A percentile compares a stretch with the other conserved stretches of the same genome.
These are phyloP conservation scores for Pistacia integerrima DNA, from an alignment of 345 rosid genomes.

Conservation along the genomic window DNA sequence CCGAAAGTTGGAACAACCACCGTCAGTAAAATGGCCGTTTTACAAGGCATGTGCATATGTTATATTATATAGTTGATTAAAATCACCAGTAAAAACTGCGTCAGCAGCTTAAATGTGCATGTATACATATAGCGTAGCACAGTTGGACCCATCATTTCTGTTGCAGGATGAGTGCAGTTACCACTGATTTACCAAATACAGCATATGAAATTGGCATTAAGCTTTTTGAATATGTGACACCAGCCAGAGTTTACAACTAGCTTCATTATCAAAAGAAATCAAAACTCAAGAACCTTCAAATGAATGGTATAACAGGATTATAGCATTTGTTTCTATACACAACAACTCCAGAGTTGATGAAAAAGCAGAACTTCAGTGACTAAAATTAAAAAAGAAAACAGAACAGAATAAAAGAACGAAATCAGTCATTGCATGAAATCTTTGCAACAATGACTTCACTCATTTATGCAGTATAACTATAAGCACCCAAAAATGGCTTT, in stretches of 20 bases:
- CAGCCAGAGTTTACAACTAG: neutral
- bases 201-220: neutral
- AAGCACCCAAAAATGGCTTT: conserved; percentile 7
- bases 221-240: neutral
- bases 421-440: neutral
- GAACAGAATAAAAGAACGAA: too few species aligned
- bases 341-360: neutral
- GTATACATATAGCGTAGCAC: neutral
- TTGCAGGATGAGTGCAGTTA: neutral
- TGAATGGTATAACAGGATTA: neutral
- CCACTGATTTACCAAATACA: neutral
- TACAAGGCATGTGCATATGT: too few species aligned
- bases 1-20: too few species aligned
- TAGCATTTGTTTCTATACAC: conserved; percentile 5
- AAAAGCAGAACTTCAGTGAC: neutral
- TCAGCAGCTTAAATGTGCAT: too few species aligned
- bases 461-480: neutral
- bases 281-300: neutral
- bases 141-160: neutral
- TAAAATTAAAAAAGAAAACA: neutral
- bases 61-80: too few species aligned
- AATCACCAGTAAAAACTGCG: too few species aligned
- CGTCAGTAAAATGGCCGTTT: too few species aligned
- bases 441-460: neutral
- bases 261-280: neutral